phyloP scores from a whole-genome alignment of 2,329 filamentous ascomycete species.

The Zarea fungicola region DNA sequence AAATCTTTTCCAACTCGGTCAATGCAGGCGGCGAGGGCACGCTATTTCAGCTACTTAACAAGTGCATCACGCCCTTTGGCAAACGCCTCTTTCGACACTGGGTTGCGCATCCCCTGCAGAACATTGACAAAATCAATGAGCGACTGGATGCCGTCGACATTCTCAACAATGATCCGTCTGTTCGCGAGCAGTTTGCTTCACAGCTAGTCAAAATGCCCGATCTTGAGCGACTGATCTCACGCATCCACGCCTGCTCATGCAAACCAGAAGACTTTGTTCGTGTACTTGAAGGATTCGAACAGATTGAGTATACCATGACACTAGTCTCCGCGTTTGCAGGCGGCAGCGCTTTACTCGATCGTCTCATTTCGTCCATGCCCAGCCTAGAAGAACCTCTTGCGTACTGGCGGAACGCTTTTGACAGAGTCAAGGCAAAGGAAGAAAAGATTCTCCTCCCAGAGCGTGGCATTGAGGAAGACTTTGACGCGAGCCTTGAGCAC shows the following conservation, averaged over 20 bases:
- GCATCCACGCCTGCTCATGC: conserved; percentile 88
- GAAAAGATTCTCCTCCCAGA: conserved; percentile 81
- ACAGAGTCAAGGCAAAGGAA: conserved; percentile 71
- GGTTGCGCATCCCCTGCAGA: conserved; percentile 92
- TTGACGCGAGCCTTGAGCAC: conserved; percentile 73
- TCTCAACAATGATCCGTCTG: conserved; percentile 72
- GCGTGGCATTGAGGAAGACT: conserved; percentile 83
- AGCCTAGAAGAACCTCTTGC: conserved; percentile 67
- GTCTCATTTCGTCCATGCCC: conserved; percentile 81
- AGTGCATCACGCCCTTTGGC: conserved; percentile 93
- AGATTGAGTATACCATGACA: conserved; percentile 91
- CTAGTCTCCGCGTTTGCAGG: conserved; percentile 68
- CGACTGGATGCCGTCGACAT: conserved; percentile 91
- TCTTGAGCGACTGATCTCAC: conserved; percentile 86
- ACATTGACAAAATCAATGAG: conserved; percentile 84
- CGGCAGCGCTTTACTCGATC: conserved; percentile 78
- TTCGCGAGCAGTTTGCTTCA: conserved; percentile 82
- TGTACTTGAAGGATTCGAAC: conserved; percentile 92
- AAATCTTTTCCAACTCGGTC: conserved; percentile 89
- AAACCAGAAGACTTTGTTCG: conserved; percentile 87
- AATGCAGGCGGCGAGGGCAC: conserved; percentile 84
- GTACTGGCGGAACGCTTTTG: conserved; percentile 90
- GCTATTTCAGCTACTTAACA: conserved; percentile 83
- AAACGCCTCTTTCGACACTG: conserved; percentile 95
- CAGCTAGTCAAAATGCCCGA: conserved; percentile 91